Evolutionary conservation across 2,329 filamentous ascomycete genomes (phyloP), one percentile per base, ranked within the genome.

Genomic region (Aulographum hederae): DNA sequence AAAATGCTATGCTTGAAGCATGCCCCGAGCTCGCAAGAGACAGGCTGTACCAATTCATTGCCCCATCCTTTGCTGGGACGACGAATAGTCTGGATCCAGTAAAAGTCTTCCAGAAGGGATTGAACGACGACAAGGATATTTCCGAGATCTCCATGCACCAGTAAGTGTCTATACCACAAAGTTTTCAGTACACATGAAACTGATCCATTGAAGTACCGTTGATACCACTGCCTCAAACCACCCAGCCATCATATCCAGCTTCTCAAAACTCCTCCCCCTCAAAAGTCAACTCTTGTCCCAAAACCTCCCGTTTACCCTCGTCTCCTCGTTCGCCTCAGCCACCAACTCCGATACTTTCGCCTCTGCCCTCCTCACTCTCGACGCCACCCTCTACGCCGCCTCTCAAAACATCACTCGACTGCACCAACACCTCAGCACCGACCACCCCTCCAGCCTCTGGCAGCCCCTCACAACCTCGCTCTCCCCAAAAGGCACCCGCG

Each of bases 1-100:
- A 28, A 20, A 12, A n/a, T 8, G 21, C n/a, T n/a, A 8, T 25
- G 8, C 8, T 8, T 8, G 8, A n/a, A 8, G 21, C n/a, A 25
- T 15, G 13, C 27, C 27, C 27, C 10, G 27, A 28, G 14, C 10
- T 28, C 8, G 14, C 27, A 14, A 10, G 11, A 14, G 12, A 32
- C 17, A 18, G 10, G 6, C 11, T 6, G 6, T 6, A 28, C 16
- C 8, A 29, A 11, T 32, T 11, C 6, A 6, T 28, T 6, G 31
- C 31, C 21, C 31, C 31, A 6, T 28, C 19, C 20, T 28, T 28
- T 18, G 31, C 31, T 6, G 31, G 31, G 12, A 28, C 21, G 6
- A 13, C 11, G 8, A 32, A 32, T 15, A 28, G 18, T n/a, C 18
- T 32, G 6, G 17, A 32, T 28, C 6, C 12, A 6, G n/a, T 15